These are phyloP conservation scores for Sisymbrium irio DNA, from an alignment of 345 rosid species.

Conservation along the genomic window DNA sequence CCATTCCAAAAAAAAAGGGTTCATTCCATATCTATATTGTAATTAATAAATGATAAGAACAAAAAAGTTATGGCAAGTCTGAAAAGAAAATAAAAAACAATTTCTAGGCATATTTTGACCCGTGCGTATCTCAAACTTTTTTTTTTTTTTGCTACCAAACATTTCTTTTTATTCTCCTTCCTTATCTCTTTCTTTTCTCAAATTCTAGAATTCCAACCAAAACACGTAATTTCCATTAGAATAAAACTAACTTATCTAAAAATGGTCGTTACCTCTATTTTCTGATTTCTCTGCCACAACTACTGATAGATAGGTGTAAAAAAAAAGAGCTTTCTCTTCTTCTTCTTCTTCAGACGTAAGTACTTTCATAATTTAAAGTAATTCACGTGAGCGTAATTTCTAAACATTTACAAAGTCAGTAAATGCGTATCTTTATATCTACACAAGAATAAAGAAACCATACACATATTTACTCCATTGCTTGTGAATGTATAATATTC, in stretches of 20 bases:
- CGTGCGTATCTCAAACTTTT: not conserved
- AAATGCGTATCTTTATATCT: conserved; percentile 23
- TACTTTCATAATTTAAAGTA: not conserved
- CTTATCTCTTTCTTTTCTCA: not conserved
- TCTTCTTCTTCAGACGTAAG: conserved; percentile 22
- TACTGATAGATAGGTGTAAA: not conserved
- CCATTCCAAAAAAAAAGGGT: not conserved
- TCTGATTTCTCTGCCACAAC: conserved; percentile 8
- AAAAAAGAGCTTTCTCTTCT: not conserved
- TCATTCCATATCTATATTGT: not conserved
- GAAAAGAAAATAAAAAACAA: not conserved
- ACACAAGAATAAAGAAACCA: conserved; percentile 19
- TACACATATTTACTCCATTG: not conserved
- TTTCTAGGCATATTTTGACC: conserved; percentile 10
- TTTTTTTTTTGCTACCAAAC: not conserved
- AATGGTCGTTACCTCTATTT: conserved; percentile 4
- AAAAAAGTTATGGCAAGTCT: not conserved
- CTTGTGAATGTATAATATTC: not conserved
- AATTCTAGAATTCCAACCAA: conserved; percentile 7
- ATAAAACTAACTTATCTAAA: not conserved
- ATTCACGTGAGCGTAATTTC: not conserved
- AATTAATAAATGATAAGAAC: not conserved
- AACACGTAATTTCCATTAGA: conserved; percentile 14
- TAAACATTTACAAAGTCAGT: not conserved
- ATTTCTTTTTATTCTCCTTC: not conserved